These are phyloP conservation scores for Phytopythium oedochilum DNA, from an alignment of 352 stramenopile genomes.

Conservation along the genomic window DNA sequence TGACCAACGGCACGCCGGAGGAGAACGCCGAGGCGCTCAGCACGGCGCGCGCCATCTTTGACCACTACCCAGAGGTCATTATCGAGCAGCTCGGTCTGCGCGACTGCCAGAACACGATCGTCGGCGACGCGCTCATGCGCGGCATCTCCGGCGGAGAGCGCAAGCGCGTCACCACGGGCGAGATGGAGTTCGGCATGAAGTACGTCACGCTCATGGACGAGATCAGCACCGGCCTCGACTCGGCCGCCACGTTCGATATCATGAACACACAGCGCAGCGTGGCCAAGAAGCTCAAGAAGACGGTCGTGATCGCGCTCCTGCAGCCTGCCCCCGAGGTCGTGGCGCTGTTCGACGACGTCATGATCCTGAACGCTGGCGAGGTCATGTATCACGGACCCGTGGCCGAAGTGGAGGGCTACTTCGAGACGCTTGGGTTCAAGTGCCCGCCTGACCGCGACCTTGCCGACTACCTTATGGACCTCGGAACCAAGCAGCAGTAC, in stretches of 20 bases:
- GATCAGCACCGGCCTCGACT: constrained; percentile 92
- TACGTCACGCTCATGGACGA: constrained; percentile 82
- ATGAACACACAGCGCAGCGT: too few species aligned
- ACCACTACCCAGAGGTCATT: constrained; percentile 50
- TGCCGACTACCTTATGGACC: constrained; percentile 87
- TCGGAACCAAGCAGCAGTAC: constrained; percentile 32
- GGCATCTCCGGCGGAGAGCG: constrained; percentile 53
- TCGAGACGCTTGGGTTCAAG: constrained; percentile 53
- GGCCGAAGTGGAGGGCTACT: constrained; percentile 61
- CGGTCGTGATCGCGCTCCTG: too few species aligned
- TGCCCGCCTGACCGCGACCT: constrained; percentile 60
- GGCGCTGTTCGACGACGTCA: too few species aligned
- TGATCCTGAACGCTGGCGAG: constrained; percentile 29
- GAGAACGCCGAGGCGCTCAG: constrained; percentile 35
- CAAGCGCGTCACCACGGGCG: constrained; percentile 43
- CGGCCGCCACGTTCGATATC: too few species aligned
- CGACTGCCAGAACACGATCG: constrained; percentile 57
- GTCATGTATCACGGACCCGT: constrained; percentile 28
- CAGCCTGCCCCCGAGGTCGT: too few species aligned
- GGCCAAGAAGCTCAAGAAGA: too few species aligned
- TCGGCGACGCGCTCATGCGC: constrained; percentile 46
- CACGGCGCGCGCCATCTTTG: constrained; percentile 21
- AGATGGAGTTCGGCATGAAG: constrained; percentile 36
- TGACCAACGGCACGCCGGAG: constrained; percentile 27
- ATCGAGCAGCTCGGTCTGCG: constrained; percentile 53